Conservation (phyloP, 2,329 filamentous ascomycete genomes). For the Escovopsis sp. region DNA sequence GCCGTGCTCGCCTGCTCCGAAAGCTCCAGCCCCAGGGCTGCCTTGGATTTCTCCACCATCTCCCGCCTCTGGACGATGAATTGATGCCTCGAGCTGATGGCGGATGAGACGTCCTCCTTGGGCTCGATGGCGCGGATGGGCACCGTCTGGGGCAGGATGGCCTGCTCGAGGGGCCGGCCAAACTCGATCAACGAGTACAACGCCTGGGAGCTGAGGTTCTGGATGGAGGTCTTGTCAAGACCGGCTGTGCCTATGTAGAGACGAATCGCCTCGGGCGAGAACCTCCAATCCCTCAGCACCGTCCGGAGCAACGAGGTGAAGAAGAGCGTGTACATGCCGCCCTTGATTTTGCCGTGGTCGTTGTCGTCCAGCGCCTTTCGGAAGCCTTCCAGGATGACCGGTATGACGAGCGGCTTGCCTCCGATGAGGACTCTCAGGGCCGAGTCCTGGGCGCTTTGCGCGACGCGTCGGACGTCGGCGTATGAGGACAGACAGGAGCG, state of each 20-base stretch:
- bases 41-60: constrained; percentile 73
- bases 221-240: constrained; percentile 88
- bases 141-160: constrained; percentile 65
- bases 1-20: constrained; percentile 62
- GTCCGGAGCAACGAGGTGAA: constrained; percentile 84
- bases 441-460: constrained; percentile 83
- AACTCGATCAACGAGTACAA: constrained; percentile 85
- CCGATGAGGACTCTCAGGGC: constrained; percentile 85
- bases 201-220: constrained; percentile 69
- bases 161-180: constrained; percentile 72
- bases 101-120: constrained; percentile 40
- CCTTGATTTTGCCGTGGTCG: constrained; percentile 87
- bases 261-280: constrained; percentile 76
- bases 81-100: constrained; percentile 46
- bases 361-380: constrained; percentile 63
- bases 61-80: constrained; percentile 62
- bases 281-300: constrained; percentile 83
- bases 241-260: constrained; percentile 80
- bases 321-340: constrained; percentile 77
- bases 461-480: constrained; percentile 87
- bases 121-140: constrained; percentile 61
- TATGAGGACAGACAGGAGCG: constrained; percentile 84
- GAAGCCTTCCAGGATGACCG: constrained; percentile 66
- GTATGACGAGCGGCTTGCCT: constrained; percentile 76
- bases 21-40: constrained; percentile 64